A percentile compares a stretch with the other conserved stretches of the same genome.
These are phyloP conservation scores for Cyclotella distinguenda DNA, from an alignment of 108 stramenopile genomes.

Conservation along the genomic window DNA sequence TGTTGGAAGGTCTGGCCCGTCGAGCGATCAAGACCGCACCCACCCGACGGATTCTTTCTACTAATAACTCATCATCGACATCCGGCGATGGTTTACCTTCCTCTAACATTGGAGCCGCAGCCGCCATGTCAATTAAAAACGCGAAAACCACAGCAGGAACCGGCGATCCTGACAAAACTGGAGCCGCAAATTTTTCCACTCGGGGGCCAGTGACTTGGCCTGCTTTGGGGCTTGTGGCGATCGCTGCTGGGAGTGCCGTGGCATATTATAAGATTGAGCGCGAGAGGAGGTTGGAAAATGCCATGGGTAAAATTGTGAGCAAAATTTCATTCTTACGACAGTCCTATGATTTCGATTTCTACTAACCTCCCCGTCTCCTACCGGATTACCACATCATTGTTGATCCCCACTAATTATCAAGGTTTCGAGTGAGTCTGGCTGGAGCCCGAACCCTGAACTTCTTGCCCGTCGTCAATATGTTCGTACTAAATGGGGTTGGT, in stretches of 20 bases:
- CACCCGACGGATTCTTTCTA: slow-evolving; percentile 6
- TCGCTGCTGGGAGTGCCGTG: slow-evolving; percentile 78
- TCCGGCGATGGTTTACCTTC: neutral
- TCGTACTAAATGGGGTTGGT: slow-evolving; percentile 80
- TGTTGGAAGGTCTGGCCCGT: neutral
- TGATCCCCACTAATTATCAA: no score
- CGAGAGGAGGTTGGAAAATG: slow-evolving; percentile 84
- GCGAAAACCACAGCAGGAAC: slow-evolving; percentile 53
- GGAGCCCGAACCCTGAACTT: slow-evolving; percentile 84
- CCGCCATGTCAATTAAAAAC: slow-evolving; percentile 31
- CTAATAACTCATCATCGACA: neutral
- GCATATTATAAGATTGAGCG: slow-evolving; percentile 86
- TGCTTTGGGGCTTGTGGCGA: slow-evolving; percentile 73
- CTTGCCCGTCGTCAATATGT: slow-evolving; percentile 83
- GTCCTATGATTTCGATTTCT: slow-evolving; percentile 1
- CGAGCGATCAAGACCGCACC: neutral
- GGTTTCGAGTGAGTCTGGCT: slow-evolving; percentile 84
- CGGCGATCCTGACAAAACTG: slow-evolving; percentile 36
- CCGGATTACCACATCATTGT: no score
- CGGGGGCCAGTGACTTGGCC: slow-evolving; percentile 84
- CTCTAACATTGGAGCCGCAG: neutral
- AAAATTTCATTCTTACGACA: neutral
- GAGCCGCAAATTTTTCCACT: slow-evolving; percentile 20
- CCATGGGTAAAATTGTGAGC: slow-evolving; percentile 87
- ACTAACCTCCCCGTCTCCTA: no score